Base-by-base conservation (phyloP, 495 filamentous ascomycete genomes). In the Eremomyces bilateralis region DNA sequence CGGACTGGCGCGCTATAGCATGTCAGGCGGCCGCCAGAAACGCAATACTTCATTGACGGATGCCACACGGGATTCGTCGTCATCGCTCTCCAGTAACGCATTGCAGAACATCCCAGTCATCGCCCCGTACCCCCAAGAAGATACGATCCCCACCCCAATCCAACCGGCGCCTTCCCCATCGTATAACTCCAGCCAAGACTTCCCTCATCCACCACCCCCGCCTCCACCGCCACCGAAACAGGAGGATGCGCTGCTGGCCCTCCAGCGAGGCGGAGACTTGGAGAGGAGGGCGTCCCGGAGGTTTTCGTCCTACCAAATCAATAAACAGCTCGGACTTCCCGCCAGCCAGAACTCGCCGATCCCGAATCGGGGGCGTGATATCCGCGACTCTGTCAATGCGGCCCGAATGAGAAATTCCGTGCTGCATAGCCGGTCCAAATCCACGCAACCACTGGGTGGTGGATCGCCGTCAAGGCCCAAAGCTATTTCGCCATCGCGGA, bases 251-350 rank as follows among this genome's bases (percentile, higher is more conserved):
- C 61, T 97, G 33, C 81, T 79, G 25, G 83, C 83, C 29, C 53
- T 97, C 40, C 90, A 95, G 51, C 64, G 80, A 50, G 82, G 83
- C 35, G 81, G 83, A 3, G 81, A 92, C 38, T 59, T 95, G n/a
- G 85, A 95, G 47, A 67, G 88, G 43, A 68, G 88, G 44, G 90
- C 88, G 6, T 95, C 90, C 2, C 65, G 84, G 45, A 61, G 88
- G 44, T 95, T 94, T 49, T 94, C 84, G 20, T 73, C 76, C 27
- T 97, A 95, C 54, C 90, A 95, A 45, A 84, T 95, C 31, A 79
- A 80, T 16, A 94, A 91, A 45, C 81, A 91, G 39, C 63, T 94
- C 2, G 88, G 85, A 1, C 77, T 91, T 57, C 60, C 93, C 4
- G 81, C 85, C 21, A 53, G 64, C 6, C 83, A 93, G 43, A 85